Conservation (phyloP, 164 flowering plant species). For the Magnolia changhungtana region DNA sequence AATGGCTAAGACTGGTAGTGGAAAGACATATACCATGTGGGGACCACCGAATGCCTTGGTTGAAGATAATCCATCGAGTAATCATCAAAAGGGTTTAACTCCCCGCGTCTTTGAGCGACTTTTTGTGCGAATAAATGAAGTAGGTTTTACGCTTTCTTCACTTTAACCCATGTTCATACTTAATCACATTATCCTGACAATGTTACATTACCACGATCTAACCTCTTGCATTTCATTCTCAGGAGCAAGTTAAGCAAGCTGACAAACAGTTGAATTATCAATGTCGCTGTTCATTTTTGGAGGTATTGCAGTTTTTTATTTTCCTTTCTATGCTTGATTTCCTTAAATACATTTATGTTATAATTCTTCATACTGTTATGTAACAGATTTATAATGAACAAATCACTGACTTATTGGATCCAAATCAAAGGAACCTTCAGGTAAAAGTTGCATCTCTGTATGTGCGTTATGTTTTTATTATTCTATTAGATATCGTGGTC, state of each 20-base stretch:
- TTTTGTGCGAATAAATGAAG: constrained; percentile 84
- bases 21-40: constrained; percentile 97
- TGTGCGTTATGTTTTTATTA: not conserved
- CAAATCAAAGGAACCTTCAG: constrained; percentile 77
- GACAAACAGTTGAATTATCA: constrained; percentile 81
- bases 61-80: constrained; percentile 43
- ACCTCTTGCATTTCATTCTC: constrained; percentile 10
- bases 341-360: not conserved
- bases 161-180: not conserved
- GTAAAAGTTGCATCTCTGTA: constrained; percentile 26
- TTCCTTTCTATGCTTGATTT: not conserved
- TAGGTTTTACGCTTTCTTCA: constrained; percentile 13
- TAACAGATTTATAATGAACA: constrained; percentile 96
- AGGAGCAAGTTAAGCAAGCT: constrained; percentile 87
- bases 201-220: not conserved
- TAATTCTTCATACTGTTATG: constrained; percentile 1
- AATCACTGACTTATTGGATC: constrained; percentile 91
- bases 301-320: constrained; percentile 39
- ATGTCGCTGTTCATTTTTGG: constrained; percentile 94
- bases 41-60: constrained; percentile 88
- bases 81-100: constrained; percentile 70
- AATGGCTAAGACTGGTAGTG: constrained; percentile 80
- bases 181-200: not conserved
- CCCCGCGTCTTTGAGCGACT: constrained; percentile 85
- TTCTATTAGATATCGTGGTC: not conserved